Conservation (phyloP, 352 stramenopile species). For the Peronospora farinosa region DNA sequence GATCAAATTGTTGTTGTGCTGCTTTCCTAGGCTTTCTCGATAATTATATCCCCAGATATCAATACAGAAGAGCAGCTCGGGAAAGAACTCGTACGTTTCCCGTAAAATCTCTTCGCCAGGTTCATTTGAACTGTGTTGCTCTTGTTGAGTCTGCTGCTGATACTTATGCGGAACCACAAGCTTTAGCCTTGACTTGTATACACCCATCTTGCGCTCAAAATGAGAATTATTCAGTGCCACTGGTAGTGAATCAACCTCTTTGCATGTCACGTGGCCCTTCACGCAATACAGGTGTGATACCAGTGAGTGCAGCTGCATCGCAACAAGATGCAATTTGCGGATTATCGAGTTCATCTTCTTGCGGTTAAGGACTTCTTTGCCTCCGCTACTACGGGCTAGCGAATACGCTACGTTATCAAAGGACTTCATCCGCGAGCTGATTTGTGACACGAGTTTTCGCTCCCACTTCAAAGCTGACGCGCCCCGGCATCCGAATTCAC, state of each 20-base stretch:
- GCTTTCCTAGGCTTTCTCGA: slow-evolving; percentile 30
- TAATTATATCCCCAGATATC: slow-evolving; percentile 59
- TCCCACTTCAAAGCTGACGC: slow-evolving; percentile 53
- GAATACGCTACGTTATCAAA: slow-evolving; percentile 73
- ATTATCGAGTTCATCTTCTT: slow-evolving; percentile 84
- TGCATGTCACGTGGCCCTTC: slow-evolving; percentile 41
- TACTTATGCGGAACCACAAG: slow-evolving; percentile 51
- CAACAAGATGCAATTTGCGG: slow-evolving; percentile 69
- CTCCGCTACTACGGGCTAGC: slow-evolving; percentile 47
- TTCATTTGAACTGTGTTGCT: slow-evolving; percentile 20
- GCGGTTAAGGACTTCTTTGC: slow-evolving; percentile 55
- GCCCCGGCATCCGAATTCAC: slow-evolving; percentile 51
- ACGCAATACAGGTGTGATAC: slow-evolving; percentile 67
- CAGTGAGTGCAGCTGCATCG: slow-evolving; percentile 66
- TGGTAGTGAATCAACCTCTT: slow-evolving; percentile 51
- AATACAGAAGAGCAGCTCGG: slow-evolving; percentile 56
- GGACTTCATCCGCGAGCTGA: slow-evolving; percentile 74
- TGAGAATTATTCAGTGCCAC: slow-evolving; percentile 63
- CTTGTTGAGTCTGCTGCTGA: slow-evolving; percentile 26
- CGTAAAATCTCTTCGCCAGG: slow-evolving; percentile 42
- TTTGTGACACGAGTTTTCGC: slow-evolving; percentile 65
- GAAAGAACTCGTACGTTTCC: slow-evolving; percentile 66
- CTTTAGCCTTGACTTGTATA: slow-evolving; percentile 65
- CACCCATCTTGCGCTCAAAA: slow-evolving; percentile 69
- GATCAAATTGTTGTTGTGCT: slow-evolving; percentile 13